Conservation (phyloP, 2,329 filamentous ascomycete genomes). For the Helotiales sp. region DNA sequence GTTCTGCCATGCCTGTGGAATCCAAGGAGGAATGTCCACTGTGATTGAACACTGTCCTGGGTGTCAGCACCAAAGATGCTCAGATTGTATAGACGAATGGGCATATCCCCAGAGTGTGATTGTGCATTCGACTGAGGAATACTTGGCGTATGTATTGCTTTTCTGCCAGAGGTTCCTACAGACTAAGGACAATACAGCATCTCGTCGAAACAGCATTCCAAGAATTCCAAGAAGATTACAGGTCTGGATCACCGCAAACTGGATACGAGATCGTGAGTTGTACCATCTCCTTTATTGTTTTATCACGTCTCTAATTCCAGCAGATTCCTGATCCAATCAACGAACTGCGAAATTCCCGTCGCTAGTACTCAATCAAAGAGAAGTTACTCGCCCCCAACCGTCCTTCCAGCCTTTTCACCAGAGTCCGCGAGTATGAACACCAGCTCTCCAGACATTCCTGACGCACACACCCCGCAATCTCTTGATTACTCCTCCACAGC, state of each 20-base stretch:
- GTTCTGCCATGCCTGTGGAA: not conserved
- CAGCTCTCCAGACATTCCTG: not conserved
- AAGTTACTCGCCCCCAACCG: not conserved
- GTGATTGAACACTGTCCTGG: not conserved
- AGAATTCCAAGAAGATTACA: not conserved
- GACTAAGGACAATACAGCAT: not conserved
- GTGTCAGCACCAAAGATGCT: not conserved
- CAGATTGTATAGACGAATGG: not conserved
- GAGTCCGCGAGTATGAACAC: not conserved
- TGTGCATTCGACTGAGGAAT: not conserved
- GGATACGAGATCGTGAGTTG: not conserved
- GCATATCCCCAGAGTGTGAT: not conserved
- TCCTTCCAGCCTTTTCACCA: not conserved
- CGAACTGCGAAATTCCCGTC: not conserved
- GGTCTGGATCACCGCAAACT: too few relatives aligned
- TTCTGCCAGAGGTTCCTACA: not conserved
- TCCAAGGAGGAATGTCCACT: not conserved
- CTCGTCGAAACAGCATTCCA: not conserved
- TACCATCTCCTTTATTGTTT: too few relatives aligned
- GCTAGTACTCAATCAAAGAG: not conserved
- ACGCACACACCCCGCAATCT: not conserved
- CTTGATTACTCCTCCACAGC: not conserved
- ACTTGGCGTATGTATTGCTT: not conserved
- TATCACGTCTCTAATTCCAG: too few relatives aligned
- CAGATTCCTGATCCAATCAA: not conserved